Conservation (phyloP, 176 grass and related monocot species). For the Guadua angustifolia region DNA sequence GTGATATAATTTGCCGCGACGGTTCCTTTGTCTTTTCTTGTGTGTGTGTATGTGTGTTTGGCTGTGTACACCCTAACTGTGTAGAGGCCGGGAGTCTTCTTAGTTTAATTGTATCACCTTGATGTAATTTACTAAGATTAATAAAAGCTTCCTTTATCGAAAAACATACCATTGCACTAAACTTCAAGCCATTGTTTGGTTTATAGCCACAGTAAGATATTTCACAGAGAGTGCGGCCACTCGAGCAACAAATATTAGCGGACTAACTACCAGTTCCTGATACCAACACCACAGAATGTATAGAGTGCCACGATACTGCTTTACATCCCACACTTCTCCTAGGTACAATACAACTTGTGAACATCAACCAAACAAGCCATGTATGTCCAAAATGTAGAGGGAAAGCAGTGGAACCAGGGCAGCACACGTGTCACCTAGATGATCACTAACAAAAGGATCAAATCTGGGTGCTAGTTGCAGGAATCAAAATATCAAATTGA, state of each 20-base stretch:
- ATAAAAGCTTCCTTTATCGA: too few species aligned
- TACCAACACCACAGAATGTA: neutral
- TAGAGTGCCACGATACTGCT: neutral
- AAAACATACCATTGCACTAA: neutral
- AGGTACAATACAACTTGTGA: too few species aligned
- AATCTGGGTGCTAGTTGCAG: neutral
- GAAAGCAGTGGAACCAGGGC: neutral
- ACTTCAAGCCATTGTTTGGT: neutral
- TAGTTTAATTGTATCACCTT: too few species aligned
- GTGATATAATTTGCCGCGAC: too few species aligned
- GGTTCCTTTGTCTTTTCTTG: too few species aligned
- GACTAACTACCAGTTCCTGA: too few species aligned
- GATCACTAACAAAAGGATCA: constrained; percentile 3
- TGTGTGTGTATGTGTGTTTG: too few species aligned
- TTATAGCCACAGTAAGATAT: neutral
- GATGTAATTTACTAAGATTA: too few species aligned
- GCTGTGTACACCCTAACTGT: too few species aligned
- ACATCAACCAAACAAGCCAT: neutral
- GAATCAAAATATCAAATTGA: neutral
- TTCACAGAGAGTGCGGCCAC: too few species aligned
- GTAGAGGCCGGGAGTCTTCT: too few species aligned
- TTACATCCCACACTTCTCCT: neutral
- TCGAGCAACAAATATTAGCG: too few species aligned
- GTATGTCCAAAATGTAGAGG: neutral
- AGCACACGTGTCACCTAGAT: neutral